phyloP scores from a whole-genome alignment of 805 yeast species.

The Pichia ethanolica region DNA sequence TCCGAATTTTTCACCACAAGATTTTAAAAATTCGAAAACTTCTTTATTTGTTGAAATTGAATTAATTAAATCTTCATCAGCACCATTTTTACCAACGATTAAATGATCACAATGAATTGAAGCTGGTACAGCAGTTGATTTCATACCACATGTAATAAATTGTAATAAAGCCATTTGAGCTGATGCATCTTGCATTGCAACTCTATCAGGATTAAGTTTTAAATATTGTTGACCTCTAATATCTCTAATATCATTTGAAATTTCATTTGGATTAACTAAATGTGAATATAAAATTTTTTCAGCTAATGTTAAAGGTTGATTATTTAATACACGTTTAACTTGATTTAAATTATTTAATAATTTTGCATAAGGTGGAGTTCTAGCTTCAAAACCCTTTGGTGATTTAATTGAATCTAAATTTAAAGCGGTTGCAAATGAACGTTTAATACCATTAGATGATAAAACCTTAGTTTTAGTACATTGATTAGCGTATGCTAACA shows the following conservation, averaged over 20 bases:
- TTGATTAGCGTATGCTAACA: constrained; percentile 6
- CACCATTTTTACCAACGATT: constrained; percentile 93
- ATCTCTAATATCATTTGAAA: constrained; percentile 38
- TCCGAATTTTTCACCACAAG: constrained; percentile 91
- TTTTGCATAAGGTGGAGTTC: constrained; percentile 86
- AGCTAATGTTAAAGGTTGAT: constrained; percentile 79
- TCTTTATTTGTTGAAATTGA: constrained; percentile 88
- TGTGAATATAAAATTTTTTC: constrained; percentile 95
- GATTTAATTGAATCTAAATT: constrained; percentile 26
- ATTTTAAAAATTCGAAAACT: constrained; percentile 84
- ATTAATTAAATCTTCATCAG: constrained; percentile 72
- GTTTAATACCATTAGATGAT: constrained; percentile 2
- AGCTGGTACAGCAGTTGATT: constrained; percentile 86
- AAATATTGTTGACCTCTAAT: constrained; percentile 85
- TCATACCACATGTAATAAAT: constrained; percentile 93
- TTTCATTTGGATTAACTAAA: constrained; percentile 85
- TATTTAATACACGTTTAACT: constrained; percentile 26
- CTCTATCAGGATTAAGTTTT: constrained; percentile 95
- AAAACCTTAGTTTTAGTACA: constrained; percentile 6
- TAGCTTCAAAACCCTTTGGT: constrained; percentile 55
- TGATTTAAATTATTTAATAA: constrained; percentile 53
- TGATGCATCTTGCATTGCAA: constrained; percentile 98
- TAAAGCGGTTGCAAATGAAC: constrained; percentile 21
- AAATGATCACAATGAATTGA: constrained; percentile 97
- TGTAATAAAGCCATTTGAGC: constrained; percentile 98